Base-by-base conservation (phyloP, 1,284 basidiomycete genomes). In the Spongiforma sp. region DNA sequence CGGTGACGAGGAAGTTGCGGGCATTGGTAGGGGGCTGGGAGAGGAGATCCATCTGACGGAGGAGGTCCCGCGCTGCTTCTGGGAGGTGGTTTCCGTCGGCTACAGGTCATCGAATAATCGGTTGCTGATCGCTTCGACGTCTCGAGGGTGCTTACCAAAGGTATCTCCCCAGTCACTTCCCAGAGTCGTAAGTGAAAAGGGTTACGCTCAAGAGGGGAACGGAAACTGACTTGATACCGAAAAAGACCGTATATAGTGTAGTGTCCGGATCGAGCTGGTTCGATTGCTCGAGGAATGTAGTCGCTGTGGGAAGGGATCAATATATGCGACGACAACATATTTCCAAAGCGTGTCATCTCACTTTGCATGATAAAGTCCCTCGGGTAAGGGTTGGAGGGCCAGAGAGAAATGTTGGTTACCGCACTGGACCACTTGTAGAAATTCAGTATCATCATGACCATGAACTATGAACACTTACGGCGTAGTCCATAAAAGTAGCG, bases 1-100 rank as follows among this genome's bases (percentile, higher is more conserved):
- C 83, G 2, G 83, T 75, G 7, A 85, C 63, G 17, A 86, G 78
- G 63, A 86, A 80, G 62, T 82, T 79, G 24, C 76, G 74, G 4
- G 82, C 83, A 58, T 80, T 81, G 24, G 76, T 81, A 1, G 84
- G 81, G 6, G 80, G 77, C 10, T 78, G 76, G 1, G 77, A 73
- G 28, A 85, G 77, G 55, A 74, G 71, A 5, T 73, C 57, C n/a
- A 83, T 78, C 59, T 80, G 75, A 39, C 75, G 72, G 21, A 82
- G 69, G 33, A 84, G 73, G 50, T 73, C 72, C 37, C 71, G 70
- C 0, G 79, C 79, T 39, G 77, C 79, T 62, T 75, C 61, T 1
- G 73, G 73, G 32, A 82, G 72, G 62, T 79, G 72, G 33, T 75
- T 57, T 3, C 73, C 73, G 9, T 78, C 78, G 24, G 48, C 77